These are phyloP conservation scores for Ophiosphaerella korrae DNA, from an alignment of 2,329 filamentous ascomycete genomes.

Conservation along the genomic window DNA sequence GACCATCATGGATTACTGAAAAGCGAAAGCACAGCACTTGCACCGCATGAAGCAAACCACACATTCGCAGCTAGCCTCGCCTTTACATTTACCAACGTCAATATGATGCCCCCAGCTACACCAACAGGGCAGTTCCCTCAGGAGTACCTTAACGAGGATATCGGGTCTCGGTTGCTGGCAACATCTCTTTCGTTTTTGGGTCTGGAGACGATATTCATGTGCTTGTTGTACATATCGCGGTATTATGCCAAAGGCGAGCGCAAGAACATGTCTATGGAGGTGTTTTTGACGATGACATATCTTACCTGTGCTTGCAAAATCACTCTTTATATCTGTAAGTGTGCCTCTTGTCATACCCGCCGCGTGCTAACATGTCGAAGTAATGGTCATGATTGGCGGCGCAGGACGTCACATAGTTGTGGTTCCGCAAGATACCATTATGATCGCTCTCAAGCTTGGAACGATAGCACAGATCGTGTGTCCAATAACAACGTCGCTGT, in stretches of 20 bases:
- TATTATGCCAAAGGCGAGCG: constrained; percentile 16
- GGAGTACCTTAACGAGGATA: constrained; percentile 19
- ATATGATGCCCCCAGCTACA: neutral
- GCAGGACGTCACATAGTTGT: constrained; percentile 18
- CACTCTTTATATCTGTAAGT: constrained; percentile 20
- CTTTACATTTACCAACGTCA: too few relatives aligned
- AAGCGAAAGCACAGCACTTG: too few relatives aligned
- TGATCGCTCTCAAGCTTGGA: constrained; percentile 18
- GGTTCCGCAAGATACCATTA: constrained; percentile 6
- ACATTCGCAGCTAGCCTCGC: too few relatives aligned
- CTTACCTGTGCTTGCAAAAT: constrained; percentile 20
- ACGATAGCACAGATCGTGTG: constrained; percentile 22
- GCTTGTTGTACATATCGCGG: constrained; percentile 18
- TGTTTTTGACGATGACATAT: constrained; percentile 28
- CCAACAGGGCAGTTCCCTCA: neutral
- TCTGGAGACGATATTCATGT: constrained; percentile 24
- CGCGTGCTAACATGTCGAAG: constrained; percentile 5
- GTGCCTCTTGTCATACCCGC: neutral
- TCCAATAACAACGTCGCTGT: constrained; percentile 26
- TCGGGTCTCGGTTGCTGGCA: constrained; percentile 10
- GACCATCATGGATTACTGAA: too few relatives aligned
- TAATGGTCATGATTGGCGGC: constrained; percentile 22
- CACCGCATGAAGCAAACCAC: too few relatives aligned
- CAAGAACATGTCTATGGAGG: constrained; percentile 16
- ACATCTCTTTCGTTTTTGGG: constrained; percentile 22